Evolutionary conservation across 441 rosid species (phyloP).

Genomic region (Hypseocharis bilobata): DNA sequence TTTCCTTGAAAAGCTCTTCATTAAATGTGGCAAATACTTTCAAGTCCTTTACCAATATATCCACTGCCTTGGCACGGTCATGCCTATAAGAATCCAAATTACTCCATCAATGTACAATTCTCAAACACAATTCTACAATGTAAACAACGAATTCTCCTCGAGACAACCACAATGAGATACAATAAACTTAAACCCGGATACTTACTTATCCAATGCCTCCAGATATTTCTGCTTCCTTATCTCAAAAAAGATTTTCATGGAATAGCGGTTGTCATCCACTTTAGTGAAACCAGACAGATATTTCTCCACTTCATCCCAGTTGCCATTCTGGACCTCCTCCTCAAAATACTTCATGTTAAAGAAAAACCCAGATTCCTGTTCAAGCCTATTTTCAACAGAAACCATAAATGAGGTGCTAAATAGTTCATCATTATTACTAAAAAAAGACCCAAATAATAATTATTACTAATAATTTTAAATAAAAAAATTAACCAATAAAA

Average conservation of each 20-base stretch:
- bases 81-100: constrained; percentile 31
- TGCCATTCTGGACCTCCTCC: constrained; percentile 75
- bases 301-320: constrained; percentile 84
- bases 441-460: neutral
- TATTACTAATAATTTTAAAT: too few species aligned
- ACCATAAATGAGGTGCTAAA: neutral
- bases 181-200: neutral
- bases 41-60: constrained; percentile 69
- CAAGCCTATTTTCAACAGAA: constrained; percentile 37
- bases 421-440: neutral
- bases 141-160: neutral
- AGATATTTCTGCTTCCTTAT: constrained; percentile 77
- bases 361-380: constrained; percentile 74
- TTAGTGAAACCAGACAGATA: constrained; percentile 75
- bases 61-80: constrained; percentile 68
- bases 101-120: neutral
- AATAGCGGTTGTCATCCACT: constrained; percentile 71
- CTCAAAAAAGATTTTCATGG: constrained; percentile 81
- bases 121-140: neutral
- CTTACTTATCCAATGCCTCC: constrained; percentile 73
- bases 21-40: constrained; percentile 69
- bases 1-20: constrained; percentile 75
- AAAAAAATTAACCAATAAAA: neutral
- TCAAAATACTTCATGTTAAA: constrained; percentile 69
- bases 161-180: neutral